Percentiles rank a stretch among this genome's conserved stretches.
Conservation (phyloP, 2,329 filamentous ascomycete species). For the Septoria linicola region DNA sequence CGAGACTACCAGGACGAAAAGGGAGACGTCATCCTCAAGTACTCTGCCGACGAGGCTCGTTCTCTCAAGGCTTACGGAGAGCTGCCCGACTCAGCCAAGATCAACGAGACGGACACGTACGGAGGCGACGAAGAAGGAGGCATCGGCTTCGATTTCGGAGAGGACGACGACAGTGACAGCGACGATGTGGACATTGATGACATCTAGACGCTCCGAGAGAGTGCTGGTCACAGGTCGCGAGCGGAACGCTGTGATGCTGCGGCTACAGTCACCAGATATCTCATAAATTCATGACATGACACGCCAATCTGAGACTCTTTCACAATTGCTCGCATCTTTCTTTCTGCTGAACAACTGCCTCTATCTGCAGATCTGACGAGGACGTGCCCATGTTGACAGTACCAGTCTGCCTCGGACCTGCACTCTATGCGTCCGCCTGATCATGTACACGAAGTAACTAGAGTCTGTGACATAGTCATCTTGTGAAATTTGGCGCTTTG, state of each 20-base stretch:
- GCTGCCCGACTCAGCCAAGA: conserved; percentile 95
- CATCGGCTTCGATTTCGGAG: conserved; percentile 98
- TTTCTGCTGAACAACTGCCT: too few species aligned
- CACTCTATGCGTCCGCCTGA: too few species aligned
- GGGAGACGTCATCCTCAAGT: conserved; percentile 91
- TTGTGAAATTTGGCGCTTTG: too few species aligned
- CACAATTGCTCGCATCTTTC: too few species aligned
- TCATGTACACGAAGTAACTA: too few species aligned
- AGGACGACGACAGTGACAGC: conserved; percentile 65
- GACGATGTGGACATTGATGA: conserved; percentile 95
- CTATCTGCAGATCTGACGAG: too few species aligned
- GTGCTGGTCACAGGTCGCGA: neutral
- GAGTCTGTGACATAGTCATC: too few species aligned
- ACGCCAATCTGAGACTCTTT: too few species aligned
- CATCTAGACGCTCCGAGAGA: conserved; percentile 57
- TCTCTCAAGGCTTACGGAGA: conserved; percentile 96
- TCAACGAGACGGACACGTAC: conserved; percentile 98
- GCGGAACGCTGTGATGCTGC: neutral
- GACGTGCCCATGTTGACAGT: too few species aligned
- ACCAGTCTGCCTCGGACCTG: too few species aligned
- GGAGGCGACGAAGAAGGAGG: conserved; percentile 90
- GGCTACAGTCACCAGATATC: too few species aligned
- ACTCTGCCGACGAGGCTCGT: conserved; percentile 91
- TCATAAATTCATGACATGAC: too few species aligned
- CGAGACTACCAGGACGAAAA: conserved; percentile 94